Evolutionary conservation across 192 early-diverging fungal genomes (phyloP).

Genomic region (Linnemannia zychae): DNA sequence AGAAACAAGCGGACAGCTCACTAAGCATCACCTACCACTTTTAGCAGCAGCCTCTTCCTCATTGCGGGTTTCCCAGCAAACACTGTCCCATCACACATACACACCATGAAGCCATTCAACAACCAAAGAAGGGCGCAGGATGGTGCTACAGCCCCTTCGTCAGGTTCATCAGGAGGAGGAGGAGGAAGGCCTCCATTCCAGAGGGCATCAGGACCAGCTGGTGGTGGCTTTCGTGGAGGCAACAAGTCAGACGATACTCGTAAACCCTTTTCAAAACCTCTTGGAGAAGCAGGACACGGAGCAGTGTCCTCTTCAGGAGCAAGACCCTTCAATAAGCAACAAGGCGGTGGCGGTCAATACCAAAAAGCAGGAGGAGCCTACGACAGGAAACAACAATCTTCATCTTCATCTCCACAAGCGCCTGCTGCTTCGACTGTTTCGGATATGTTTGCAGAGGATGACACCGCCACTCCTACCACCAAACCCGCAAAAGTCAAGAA

Average conservation of each 20-base stretch:
- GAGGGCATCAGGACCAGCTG: not conserved
- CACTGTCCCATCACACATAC: not conserved
- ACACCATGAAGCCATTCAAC: not conserved
- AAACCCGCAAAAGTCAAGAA: constrained; percentile 47
- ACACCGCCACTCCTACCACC: not conserved
- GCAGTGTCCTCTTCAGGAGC: not conserved
- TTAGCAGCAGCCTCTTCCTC: not conserved
- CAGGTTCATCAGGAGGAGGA: not conserved
- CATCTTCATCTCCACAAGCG: not conserved
- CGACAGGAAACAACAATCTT: constrained; percentile 4
- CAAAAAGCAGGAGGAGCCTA: not conserved
- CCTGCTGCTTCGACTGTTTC: constrained; percentile 11
- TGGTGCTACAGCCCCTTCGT: not conserved
- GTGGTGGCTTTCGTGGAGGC: constrained; percentile 5
- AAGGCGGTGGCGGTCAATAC: not conserved
- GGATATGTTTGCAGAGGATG: constrained; percentile 24
- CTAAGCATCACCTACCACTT: not conserved
- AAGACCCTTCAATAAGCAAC: not conserved
- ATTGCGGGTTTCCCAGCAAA: constrained; percentile 2
- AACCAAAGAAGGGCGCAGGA: not conserved
- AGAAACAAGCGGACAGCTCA: not conserved
- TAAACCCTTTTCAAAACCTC: constrained; percentile 31
- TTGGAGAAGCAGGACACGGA: not conserved
- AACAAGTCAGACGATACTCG: not conserved
- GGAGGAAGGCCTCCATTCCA: not conserved